Conservation (phyloP, 805 yeast species). For the Yarrowia sp. region DNA sequence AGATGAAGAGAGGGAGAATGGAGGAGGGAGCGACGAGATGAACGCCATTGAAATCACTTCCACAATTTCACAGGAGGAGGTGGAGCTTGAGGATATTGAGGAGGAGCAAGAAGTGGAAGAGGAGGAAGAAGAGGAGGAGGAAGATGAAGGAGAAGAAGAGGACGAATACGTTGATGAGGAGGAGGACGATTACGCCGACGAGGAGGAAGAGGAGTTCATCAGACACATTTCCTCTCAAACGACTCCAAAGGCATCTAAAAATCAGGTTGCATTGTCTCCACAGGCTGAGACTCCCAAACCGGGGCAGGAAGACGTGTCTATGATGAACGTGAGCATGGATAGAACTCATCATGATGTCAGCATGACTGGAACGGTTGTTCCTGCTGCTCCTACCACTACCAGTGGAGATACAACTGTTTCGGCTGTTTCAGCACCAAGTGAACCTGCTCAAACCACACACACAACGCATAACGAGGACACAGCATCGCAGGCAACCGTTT, state of each 20-base stretch:
- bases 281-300: not conserved
- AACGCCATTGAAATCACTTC: not conserved
- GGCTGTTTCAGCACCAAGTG: not conserved
- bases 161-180: not conserved
- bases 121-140: not conserved
- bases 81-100: too few relatives aligned
- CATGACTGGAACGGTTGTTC: not conserved
- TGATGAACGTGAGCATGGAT: conserved; percentile 17
- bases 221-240: too few relatives aligned
- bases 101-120: not conserved
- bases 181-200: not conserved
- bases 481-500: conserved; percentile 5
- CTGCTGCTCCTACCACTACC: too few relatives aligned
- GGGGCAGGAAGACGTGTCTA: conserved; percentile 8
- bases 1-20: not conserved
- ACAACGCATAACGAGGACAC: not conserved
- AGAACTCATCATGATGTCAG: conserved; percentile 2
- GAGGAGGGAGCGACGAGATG: not conserved
- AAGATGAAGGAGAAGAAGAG: not conserved
- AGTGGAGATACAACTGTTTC: not conserved
- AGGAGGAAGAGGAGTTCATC: not conserved
- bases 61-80: not conserved
- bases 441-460: not conserved
- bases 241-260: not conserved
- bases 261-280: not conserved